Conservation (phyloP, 257 asterid genomes). For the Datura wrightii region DNA sequence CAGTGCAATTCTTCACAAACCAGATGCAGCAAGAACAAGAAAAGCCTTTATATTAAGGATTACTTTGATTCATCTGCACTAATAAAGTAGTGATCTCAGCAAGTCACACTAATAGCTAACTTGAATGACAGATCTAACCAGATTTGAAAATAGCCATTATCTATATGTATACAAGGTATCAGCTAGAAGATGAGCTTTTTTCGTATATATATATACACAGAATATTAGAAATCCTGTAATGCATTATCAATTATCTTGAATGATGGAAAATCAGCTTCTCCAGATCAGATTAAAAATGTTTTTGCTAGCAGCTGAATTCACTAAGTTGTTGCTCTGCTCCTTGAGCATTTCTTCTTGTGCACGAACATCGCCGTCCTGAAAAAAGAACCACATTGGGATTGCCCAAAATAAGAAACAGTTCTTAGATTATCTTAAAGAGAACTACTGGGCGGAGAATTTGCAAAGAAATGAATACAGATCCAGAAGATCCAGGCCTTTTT, state of each 20-base stretch:
- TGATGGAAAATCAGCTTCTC: conserved; percentile 54
- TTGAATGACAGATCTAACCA: neutral
- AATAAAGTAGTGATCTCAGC: neutral
- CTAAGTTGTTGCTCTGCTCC: conserved; percentile 73
- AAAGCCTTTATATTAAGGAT: neutral
- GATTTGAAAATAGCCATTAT: neutral
- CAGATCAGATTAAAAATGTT: conserved; percentile 83
- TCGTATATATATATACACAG: neutral
- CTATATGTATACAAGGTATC: neutral
- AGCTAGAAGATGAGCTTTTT: neutral
- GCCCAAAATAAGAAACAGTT: neutral
- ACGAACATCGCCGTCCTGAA: conserved; percentile 69
- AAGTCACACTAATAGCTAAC: neutral
- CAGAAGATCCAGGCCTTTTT: neutral
- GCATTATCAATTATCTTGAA: neutral
- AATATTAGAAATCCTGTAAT: neutral
- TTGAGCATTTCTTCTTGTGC: conserved; percentile 94
- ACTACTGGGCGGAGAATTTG: neutral
- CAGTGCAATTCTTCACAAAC: neutral
- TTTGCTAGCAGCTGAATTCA: conserved; percentile 80
- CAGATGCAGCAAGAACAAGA: neutral
- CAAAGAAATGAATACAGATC: neutral
- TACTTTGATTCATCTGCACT: neutral
- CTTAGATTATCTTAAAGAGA: conserved; percentile 9
- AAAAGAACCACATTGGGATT: neutral